A percentile compares a stretch with the other conserved stretches of the same genome.
Conservation (phyloP, 768 basidiomycete species). For the Pleurotus salmoneostramineus region DNA sequence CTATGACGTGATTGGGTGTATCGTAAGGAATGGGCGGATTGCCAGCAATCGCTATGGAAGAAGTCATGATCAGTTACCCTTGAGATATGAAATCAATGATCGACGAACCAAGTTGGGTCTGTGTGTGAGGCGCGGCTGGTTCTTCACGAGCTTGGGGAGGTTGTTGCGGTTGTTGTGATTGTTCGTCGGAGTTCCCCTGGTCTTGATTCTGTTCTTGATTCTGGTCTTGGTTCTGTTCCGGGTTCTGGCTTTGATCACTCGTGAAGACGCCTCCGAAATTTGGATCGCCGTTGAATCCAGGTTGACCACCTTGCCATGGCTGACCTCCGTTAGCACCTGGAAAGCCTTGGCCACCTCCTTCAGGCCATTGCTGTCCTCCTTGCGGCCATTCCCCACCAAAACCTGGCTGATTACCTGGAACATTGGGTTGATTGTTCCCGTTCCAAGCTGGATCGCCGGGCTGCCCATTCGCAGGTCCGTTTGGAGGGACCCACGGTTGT, state of each 20-base stretch:
- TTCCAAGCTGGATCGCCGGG: not conserved
- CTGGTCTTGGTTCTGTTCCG: not conserved
- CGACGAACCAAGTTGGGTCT: not conserved
- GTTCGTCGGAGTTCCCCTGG: not conserved
- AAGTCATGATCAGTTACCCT: not conserved
- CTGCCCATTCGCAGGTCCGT: not conserved
- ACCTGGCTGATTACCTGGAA: not conserved
- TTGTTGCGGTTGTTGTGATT: not conserved
- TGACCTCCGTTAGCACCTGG: not conserved
- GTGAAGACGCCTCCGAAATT: not conserved
- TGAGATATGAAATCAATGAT: not conserved
- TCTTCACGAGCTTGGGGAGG: not conserved
- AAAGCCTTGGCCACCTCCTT: not conserved
- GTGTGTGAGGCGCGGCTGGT: not conserved
- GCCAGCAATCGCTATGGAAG: not conserved
- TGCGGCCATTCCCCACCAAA: not conserved
- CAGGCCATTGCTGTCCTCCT: not conserved
- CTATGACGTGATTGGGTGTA: constrained; percentile 33
- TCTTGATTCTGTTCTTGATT: too few species aligned
- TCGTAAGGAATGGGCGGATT: constrained; percentile 4
- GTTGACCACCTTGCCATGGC: constrained; percentile 1
- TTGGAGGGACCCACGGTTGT: not conserved
- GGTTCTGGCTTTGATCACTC: not conserved
- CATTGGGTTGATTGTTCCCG: not conserved
- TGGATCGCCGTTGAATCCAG: not conserved